Evolutionary conservation across 495 filamentous ascomycete species (phyloP).

Genomic region (Neurospora sp.): DNA sequence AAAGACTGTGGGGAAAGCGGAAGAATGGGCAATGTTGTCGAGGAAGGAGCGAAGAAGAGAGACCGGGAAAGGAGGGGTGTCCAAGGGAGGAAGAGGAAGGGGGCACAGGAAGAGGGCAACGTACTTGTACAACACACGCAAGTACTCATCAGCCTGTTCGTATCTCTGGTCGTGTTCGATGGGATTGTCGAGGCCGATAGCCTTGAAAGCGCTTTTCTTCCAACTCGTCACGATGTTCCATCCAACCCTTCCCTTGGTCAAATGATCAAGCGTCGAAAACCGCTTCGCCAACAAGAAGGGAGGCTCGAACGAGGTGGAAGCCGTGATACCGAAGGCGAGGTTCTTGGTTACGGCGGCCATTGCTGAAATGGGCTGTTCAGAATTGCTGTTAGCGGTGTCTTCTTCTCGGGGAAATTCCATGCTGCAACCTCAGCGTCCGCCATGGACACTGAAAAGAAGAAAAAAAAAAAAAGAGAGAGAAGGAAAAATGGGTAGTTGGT

Average conservation of each 20-base stretch:
- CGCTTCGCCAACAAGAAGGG: constrained; percentile 50
- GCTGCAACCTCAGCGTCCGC: background rate
- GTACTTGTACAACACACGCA: constrained; percentile 47
- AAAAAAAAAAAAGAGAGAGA: background rate
- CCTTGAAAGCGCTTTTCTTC: constrained; percentile 49
- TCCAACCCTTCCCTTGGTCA: constrained; percentile 48
- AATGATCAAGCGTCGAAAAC: constrained; percentile 54
- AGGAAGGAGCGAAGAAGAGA: background rate
- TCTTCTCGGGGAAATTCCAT: background rate
- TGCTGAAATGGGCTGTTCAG: constrained; percentile 31
- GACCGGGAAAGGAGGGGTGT: no score
- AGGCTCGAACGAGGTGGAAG: constrained; percentile 48
- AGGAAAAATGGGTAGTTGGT: background rate
- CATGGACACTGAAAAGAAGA: background rate
- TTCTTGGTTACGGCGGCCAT: constrained; percentile 50
- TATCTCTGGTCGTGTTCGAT: constrained; percentile 57
- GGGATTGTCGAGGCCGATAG: constrained; percentile 44
- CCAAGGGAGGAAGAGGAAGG: background rate
- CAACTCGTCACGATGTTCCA: constrained; percentile 61
- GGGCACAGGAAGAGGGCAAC: constrained; percentile 3
- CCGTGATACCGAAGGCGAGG: constrained; percentile 44
- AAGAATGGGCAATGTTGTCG: no score
- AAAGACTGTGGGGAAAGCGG: background rate
- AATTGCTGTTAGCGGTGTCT: background rate
- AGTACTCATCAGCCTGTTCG: constrained; percentile 50